These are phyloP conservation scores for Rhodomyrtus tomentosa DNA, from an alignment of 345 rosid species.

Conservation along the genomic window DNA sequence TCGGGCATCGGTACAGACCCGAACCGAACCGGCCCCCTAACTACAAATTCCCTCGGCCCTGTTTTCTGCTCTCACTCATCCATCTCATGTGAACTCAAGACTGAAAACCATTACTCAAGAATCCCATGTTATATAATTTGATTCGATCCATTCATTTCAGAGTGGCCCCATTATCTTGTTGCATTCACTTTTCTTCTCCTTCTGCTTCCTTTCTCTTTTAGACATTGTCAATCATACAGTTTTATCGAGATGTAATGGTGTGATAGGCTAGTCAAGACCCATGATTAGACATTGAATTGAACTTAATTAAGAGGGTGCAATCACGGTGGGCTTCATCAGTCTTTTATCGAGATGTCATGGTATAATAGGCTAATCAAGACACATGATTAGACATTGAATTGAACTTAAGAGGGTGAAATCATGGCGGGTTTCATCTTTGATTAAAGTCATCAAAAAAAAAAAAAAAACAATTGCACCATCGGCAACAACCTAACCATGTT, in stretches of 20 bases:
- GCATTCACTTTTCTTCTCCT: not conserved
- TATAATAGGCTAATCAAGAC: not conserved
- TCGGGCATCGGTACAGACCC: not conserved
- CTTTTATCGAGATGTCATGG: not conserved
- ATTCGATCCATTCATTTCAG: not conserved
- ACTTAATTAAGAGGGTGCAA: not conserved
- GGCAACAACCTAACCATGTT: not conserved
- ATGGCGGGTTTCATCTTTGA: not conserved
- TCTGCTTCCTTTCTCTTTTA: not conserved
- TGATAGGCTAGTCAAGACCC: not conserved
- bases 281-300: not conserved
- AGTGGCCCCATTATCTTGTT: not conserved
- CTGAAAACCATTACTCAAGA: not conserved
- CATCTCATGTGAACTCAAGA: not conserved
- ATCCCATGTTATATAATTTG: not conserved
- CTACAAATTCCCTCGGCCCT: not conserved
- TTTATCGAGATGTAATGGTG: not conserved
- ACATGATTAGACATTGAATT: not conserved
- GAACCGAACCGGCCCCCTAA: not conserved
- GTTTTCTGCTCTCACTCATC: not conserved
- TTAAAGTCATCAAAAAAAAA: not conserved
- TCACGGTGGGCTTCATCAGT: not conserved
- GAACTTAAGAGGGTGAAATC: not conserved
- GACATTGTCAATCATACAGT: not conserved
- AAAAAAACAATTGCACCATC: not conserved